Base-by-base conservation (phyloP, 495 filamentous ascomycete species). In the Gamarada debralockiae region DNA sequence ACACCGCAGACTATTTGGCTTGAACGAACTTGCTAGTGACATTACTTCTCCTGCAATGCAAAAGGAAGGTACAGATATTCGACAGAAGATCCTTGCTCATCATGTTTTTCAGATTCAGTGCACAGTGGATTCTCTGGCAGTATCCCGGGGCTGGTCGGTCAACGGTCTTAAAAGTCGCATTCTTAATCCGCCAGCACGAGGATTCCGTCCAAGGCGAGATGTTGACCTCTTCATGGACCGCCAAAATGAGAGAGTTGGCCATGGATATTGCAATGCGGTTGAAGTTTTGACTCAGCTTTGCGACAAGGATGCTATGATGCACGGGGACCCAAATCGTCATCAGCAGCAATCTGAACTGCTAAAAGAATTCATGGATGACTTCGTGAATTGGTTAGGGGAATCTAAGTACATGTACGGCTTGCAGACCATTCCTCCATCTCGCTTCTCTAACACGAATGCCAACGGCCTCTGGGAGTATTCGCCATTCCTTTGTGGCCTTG, bases 391-490 rank as follows among this genome's bases (percentile, higher is more conserved):
- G 63, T 64, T 76, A 3, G 74, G 75, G 14, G 64, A 70, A 38
- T 66, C 67, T 7, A 72, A 67, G 53, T 71, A 73, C 56, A 68
- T 57, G 55, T 9, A 59, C 43, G 68, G 69, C 7, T 55, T 73
- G 14, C 52, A 38, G 5, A 58, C 22, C 1, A 58, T 72, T n/a
- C 65, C 71, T 7, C 67, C 71, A 42, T 73, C 72, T 29, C 72
- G 69, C 6, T 75, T 78, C 45, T 60, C 66, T 22, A 55, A 58
- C 9, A 70, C 65, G 18, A 67, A 73, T 48, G 24, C 67, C 1
- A 78, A 76, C 49, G 73, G 72, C 3, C 64, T 77, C 37, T 76
- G 71, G 74, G 68, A 71, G 29, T 77, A 75, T 47, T 78, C 72
- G 15, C 76, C 74, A 2, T 76, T 71, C 55, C 65, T 78, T 14